Conservation (phyloP, 805 yeast species). For the Sugiyamaella floridensis region DNA sequence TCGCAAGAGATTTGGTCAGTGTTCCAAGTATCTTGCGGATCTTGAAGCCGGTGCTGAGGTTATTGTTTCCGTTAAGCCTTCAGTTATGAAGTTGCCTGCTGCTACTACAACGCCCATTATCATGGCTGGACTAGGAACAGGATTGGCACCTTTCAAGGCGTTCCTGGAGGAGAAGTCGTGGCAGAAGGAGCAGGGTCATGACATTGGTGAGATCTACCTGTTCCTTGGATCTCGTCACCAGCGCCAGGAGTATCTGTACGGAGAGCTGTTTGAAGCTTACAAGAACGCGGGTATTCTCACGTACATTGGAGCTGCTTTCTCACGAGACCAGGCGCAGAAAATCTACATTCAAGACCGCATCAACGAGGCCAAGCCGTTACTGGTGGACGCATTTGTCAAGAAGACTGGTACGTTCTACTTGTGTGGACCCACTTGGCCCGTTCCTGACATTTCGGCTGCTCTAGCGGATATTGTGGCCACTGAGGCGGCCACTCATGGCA, state of each 20-base stretch:
- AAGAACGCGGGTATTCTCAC: slow-evolving; percentile 87
- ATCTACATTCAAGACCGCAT: slow-evolving; percentile 92
- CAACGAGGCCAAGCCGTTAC: slow-evolving; percentile 61
- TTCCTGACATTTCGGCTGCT: slow-evolving; percentile 90
- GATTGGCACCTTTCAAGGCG: slow-evolving; percentile 97
- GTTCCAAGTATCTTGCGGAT: slow-evolving; percentile 84
- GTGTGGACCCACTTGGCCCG: slow-evolving; percentile 99
- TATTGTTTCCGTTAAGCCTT: slow-evolving; percentile 91
- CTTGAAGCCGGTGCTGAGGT: slow-evolving; percentile 73
- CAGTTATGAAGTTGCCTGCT: slow-evolving; percentile 94
- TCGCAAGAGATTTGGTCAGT: slow-evolving; percentile 84
- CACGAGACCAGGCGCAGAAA: slow-evolving; percentile 94
- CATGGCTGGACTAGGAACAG: slow-evolving; percentile 97
- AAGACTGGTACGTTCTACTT: slow-evolving; percentile 86
- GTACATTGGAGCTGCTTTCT: slow-evolving; percentile 95
- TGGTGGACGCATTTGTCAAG: slow-evolving; percentile 71
- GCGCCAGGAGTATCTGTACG: slow-evolving; percentile 90
- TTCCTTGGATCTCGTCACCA: slow-evolving; percentile 93
- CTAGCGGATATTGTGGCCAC: slow-evolving; percentile 68
- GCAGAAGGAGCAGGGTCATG: slow-evolving; percentile 83
- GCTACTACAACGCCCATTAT: slow-evolving; percentile 81
- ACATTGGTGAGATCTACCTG: slow-evolving; percentile 81
- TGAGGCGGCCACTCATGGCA: slow-evolving; percentile 65
- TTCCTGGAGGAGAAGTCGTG: slow-evolving; percentile 91
- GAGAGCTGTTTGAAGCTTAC: slow-evolving; percentile 96